Base-by-base conservation (phyloP, 805 yeast genomes). In the Clavispora carvajalis region DNA sequence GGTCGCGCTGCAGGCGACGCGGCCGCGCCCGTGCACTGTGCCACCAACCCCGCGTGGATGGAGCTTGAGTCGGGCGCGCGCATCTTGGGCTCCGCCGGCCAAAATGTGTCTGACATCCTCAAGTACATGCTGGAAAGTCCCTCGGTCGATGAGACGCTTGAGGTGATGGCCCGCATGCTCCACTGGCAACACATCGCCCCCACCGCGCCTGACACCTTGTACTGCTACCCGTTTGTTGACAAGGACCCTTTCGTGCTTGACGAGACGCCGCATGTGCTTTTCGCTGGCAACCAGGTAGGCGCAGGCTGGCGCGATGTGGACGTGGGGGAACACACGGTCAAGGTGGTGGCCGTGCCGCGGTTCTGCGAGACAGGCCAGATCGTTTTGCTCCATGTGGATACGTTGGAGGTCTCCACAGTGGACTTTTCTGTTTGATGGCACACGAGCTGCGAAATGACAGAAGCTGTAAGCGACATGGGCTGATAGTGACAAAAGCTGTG, bases 161-260 rank as follows among this genome's bases (percentile, higher is more conserved):
- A 54, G 5, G 51, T 64, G 16, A 71, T 91, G 66, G 85, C 81
- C 50, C 70, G 79, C 12, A 83, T 86, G 0, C 55, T 93, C 26
- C 63, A 67, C 34, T 90, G 96, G 95, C 91, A 89, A 53, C 87
- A 87, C 54, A 69, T 86, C 18, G 80, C 86, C 1, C 99, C 99
- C 2, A 89, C 97, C 0, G 95, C 96, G 1, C 99, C 99, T 0
- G 98, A 93, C 55, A 93, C 99, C 0, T 63, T 93, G 33, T 84
- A 90, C 73, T 81, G 95, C 49, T 89, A 87, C 52, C 97, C 99
- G 1, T 90, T 73, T 53, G 73, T 74, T 9, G 77, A 79, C 19
- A 53, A 57, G 2, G 98, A 93, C 59, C 98, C 98, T 3, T 88
- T 91, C 59, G 68, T 80, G 2, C 65, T 93, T n/a, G 65, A 65